Evolutionary conservation across 305 asterid species (phyloP).

Genomic region (Ruellia speciosa): DNA sequence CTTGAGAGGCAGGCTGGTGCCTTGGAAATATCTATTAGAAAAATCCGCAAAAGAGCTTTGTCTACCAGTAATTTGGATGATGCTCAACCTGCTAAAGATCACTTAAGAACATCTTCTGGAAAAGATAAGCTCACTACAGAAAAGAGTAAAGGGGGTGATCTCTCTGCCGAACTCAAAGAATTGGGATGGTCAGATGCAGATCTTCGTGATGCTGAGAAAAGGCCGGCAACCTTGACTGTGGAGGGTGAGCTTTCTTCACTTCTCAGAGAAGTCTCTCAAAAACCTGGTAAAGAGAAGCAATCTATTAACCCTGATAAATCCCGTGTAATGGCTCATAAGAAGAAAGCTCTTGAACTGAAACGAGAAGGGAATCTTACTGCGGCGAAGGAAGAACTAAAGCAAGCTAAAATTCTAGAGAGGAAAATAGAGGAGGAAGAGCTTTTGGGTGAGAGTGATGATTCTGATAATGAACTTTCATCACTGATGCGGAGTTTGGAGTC

Average conservation of each 20-base stretch:
- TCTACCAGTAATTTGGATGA: constrained; percentile 40
- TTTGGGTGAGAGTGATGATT: constrained; percentile 75
- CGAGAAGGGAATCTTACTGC: constrained; percentile 78
- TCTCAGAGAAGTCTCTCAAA: constrained; percentile 53
- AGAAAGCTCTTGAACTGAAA: constrained; percentile 81
- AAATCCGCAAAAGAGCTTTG: constrained; percentile 59
- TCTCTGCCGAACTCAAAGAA: constrained; percentile 76
- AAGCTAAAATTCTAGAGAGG: constrained; percentile 80
- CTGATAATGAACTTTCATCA: constrained; percentile 79
- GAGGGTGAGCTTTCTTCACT: constrained; percentile 89
- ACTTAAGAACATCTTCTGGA: constrained; percentile 26
- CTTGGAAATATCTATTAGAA: constrained; percentile 63
- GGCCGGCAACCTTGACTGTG: constrained; percentile 43
- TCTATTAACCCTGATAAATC: constrained; percentile 45
- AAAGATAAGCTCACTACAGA: constrained; percentile 32
- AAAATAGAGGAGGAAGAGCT: constrained; percentile 93
- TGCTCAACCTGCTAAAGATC: constrained; percentile 34
- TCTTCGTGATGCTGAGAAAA: constrained; percentile 52
- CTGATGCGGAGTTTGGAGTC: constrained; percentile 55
- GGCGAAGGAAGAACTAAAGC: constrained; percentile 94
- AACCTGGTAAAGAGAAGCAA: constrained; percentile 42
- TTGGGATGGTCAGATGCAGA: constrained; percentile 96
- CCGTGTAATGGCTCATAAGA: constrained; percentile 74
- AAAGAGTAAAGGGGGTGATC: constrained; percentile 58
- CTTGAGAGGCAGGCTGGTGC: constrained; percentile 95